Base-by-base conservation (phyloP, 2,329 filamentous ascomycete genomes). In the Claviceps humidiphila region DNA sequence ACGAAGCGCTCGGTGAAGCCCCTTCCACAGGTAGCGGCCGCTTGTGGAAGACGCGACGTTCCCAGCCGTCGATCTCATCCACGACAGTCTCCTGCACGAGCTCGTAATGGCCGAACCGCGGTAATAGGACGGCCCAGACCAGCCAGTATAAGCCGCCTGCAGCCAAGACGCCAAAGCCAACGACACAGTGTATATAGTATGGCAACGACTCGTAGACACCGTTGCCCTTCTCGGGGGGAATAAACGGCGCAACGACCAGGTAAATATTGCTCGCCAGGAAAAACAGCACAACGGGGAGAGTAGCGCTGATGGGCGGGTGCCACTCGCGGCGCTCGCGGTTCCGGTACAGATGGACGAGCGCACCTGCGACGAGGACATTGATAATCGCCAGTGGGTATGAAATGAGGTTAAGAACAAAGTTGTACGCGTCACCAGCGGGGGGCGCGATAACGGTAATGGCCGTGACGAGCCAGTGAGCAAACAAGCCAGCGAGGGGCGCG, bases 381-480 rank as follows among this genome's bases (percentile, higher is more conserved):
- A 80, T 70, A 44, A 80, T 71, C 49, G 80, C 75, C 13, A 82
- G 71, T 0, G 81, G 81, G 59, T 84, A 84, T 0, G 78, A 80
- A 60, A 84, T 84, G 51, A 84, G 73, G 64, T 81, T 78, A 55
- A 78, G 66, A 47, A 78, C 71, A 59, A 82, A 83, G 66, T 81
- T 81, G 65, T 82, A 84, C 0, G 80, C 80, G 63, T 84, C 80
- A 39, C 81, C 82, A 2, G 81, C 79, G 2, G 82, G 82, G 39
- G 82, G 81, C 0, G 80, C 81, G 2, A 85, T 68, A 64, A 86
- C 82, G 60, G 83, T 81, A 53, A 84, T 75, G 47, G 82, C 74
- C 0, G 75, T 82, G 13, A 82, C 77, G 37, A 77, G 62, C 76
- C 78, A 85, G 68, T 84, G 80, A 69, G 79, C 75, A 54, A 81